Conservation (phyloP, 352 stramenopile genomes). For the Phytophthora crassamura region DNA sequence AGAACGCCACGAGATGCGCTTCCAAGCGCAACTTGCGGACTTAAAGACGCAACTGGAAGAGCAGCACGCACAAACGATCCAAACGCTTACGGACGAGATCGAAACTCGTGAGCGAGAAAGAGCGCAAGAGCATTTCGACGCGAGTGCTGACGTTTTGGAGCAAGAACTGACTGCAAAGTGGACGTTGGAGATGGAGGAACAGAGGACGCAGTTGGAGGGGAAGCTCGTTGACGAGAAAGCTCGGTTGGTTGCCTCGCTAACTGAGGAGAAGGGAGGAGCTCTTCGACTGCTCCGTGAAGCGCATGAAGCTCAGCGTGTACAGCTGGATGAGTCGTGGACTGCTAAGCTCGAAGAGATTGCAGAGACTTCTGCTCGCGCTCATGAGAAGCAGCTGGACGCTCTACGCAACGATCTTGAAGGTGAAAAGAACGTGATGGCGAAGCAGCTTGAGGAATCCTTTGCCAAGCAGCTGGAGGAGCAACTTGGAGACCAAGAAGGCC, state of each 20-base stretch:
- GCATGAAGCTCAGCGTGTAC: constrained; percentile 15
- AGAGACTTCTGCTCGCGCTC: background rate
- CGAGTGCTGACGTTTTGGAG: constrained; percentile 27
- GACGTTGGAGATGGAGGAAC: constrained; percentile 22
- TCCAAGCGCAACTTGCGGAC: constrained; percentile 45
- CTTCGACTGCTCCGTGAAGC: constrained; percentile 23
- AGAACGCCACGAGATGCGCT: constrained; percentile 62
- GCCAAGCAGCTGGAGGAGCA: constrained; percentile 37
- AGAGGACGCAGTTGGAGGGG: constrained; percentile 12
- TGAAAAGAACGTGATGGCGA: constrained; percentile 17
- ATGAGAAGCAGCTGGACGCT: constrained; percentile 23
- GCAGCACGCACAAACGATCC: constrained; percentile 28
- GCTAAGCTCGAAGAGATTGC: constrained; percentile 21
- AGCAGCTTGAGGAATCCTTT: constrained; percentile 48
- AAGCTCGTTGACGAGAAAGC: constrained; percentile 26
- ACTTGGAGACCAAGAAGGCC: constrained; percentile 53
- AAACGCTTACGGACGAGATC: constrained; percentile 30
- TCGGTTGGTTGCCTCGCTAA: background rate
- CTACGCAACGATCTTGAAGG: constrained; percentile 24
- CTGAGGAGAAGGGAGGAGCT: constrained; percentile 20
- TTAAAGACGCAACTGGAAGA: constrained; percentile 46
- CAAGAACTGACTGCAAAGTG: constrained; percentile 27
- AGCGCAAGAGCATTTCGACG: constrained; percentile 28
- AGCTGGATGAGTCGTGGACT: constrained; percentile 39
- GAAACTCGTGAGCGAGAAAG: constrained; percentile 33